These are phyloP conservation scores for Trematosphaeria pertusa DNA, from an alignment of 2,329 filamentous ascomycete species.

Conservation along the genomic window DNA sequence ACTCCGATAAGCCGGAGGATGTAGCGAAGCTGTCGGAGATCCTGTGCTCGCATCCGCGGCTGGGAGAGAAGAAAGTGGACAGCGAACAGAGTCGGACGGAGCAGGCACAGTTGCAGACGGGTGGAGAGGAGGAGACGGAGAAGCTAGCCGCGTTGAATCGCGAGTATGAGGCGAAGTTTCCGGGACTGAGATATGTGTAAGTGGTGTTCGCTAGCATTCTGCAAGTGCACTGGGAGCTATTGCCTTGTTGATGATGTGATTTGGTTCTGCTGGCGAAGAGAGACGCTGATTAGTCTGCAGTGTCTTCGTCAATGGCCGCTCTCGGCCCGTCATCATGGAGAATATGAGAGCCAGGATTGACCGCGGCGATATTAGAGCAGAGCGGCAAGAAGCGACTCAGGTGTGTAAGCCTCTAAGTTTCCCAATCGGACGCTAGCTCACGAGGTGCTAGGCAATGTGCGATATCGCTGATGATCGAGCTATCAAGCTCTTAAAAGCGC, in stretches of 20 bases:
- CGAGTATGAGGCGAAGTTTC: conserved; percentile 81
- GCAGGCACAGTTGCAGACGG: conserved; percentile 74
- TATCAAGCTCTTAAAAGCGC: conserved; percentile 65
- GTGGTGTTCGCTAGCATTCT: conserved; percentile 22
- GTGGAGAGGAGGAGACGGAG: conserved; percentile 59
- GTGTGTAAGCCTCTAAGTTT: too few species aligned
- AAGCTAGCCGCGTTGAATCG: conserved; percentile 70
- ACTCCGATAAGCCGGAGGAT: conserved; percentile 52
- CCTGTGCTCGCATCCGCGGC: conserved; percentile 79
- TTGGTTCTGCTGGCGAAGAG: neutral
- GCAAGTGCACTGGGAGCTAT: neutral
- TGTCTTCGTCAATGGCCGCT: conserved; percentile 87
- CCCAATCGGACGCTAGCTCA: too few species aligned
- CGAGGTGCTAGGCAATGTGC: conserved; percentile 93
- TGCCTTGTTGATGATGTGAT: neutral
- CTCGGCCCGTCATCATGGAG: conserved; percentile 75
- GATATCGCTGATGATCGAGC: conserved; percentile 86
- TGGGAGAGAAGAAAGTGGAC: conserved; percentile 83
- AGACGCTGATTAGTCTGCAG: conserved; percentile 41
- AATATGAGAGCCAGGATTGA: conserved; percentile 81
- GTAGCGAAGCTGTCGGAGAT: conserved; percentile 71
- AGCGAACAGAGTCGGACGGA: conserved; percentile 81
- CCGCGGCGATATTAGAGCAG: conserved; percentile 68
- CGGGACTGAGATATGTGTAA: conserved; percentile 81
- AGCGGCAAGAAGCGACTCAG: conserved; percentile 77